A percentile compares a stretch with the other conserved stretches of the same genome.
Evolutionary conservation across 768 basidiomycete species (phyloP).

Genomic region (Mycena crocata): DNA sequence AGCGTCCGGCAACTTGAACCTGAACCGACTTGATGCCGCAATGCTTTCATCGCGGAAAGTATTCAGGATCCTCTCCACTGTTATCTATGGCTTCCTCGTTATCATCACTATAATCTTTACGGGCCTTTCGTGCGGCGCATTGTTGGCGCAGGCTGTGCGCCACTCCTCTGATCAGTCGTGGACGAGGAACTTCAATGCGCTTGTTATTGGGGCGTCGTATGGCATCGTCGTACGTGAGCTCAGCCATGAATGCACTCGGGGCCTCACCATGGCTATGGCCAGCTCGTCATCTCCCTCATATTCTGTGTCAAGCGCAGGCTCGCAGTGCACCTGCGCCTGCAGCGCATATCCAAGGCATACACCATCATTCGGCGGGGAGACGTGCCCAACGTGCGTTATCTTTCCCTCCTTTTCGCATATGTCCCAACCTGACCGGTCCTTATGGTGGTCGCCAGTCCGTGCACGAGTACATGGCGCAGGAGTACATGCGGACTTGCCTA

Average conservation of each 20-base stretch:
- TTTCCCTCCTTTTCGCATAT: neutral
- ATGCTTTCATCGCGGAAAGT: slow-evolving; percentile 56
- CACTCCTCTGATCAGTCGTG: slow-evolving; percentile 67
- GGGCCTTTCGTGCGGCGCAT: slow-evolving; percentile 70
- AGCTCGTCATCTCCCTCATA: slow-evolving; percentile 69
- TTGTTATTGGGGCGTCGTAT: slow-evolving; percentile 79
- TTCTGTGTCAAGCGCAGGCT: slow-evolving; percentile 78
- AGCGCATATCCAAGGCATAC: slow-evolving; percentile 74
- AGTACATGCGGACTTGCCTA: slow-evolving; percentile 80
- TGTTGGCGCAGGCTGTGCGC: slow-evolving; percentile 80
- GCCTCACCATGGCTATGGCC: neutral
- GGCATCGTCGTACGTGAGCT: slow-evolving; percentile 66
- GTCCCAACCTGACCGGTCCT: neutral
- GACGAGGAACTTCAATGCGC: slow-evolving; percentile 73
- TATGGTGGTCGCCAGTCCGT: slow-evolving; percentile 63
- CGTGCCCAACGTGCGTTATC: slow-evolving; percentile 64
- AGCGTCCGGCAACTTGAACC: neutral
- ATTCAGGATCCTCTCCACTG: slow-evolving; percentile 63
- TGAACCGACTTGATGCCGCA: slow-evolving; percentile 1
- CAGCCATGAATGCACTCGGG: neutral
- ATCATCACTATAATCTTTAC: slow-evolving; percentile 63
- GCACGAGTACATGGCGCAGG: slow-evolving; percentile 75
- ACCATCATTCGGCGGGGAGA: slow-evolving; percentile 64
- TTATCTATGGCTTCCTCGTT: slow-evolving; percentile 65
- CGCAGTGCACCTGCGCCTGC: slow-evolving; percentile 71